Percentiles rank a stretch among this genome's conserved stretches.
Evolutionary conservation across 2,329 filamentous ascomycete species (phyloP).

Genomic region (Talaromyces pinophilus): DNA sequence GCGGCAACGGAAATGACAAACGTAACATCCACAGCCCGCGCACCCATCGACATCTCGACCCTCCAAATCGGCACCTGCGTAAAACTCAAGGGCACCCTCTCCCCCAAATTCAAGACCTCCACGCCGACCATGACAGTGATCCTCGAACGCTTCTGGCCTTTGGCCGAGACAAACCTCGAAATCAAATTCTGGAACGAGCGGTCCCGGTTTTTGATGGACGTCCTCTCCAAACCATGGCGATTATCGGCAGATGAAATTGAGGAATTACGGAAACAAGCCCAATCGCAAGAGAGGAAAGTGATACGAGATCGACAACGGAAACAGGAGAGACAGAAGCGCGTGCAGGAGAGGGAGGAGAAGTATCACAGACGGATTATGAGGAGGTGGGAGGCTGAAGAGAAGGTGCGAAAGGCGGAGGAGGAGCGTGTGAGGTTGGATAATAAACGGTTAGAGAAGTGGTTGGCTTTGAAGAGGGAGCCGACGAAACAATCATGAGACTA

Average conservation of each 20-base stretch:
- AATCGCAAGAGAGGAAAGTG: slow-evolving; percentile 42
- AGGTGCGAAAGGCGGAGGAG: slow-evolving; percentile 39
- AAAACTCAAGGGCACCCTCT: slow-evolving; percentile 60
- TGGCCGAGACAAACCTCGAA: slow-evolving; percentile 58
- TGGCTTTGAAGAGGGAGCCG: slow-evolving; percentile 11
- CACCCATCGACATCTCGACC: slow-evolving; percentile 48
- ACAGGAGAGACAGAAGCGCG: slow-evolving; percentile 31
- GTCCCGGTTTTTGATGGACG: slow-evolving; percentile 50
- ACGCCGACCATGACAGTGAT: slow-evolving; percentile 51
- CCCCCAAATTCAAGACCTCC: slow-evolving; percentile 39
- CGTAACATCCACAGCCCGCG: slow-evolving; percentile 33
- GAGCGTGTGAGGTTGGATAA: slow-evolving; percentile 35
- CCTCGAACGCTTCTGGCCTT: slow-evolving; percentile 53
- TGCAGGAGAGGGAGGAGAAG: slow-evolving; percentile 36
- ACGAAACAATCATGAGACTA: background rate
- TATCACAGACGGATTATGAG: slow-evolving; percentile 30
- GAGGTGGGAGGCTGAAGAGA: slow-evolving; percentile 44
- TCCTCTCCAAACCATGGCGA: slow-evolving; percentile 57
- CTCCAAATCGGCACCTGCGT: slow-evolving; percentile 55
- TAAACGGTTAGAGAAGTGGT: slow-evolving; percentile 24
- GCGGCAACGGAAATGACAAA: slow-evolving; percentile 33
- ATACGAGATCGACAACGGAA: slow-evolving; percentile 40
- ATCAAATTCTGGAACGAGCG: slow-evolving; percentile 55
- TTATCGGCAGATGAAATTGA: slow-evolving; percentile 49
- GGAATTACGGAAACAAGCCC: slow-evolving; percentile 44